Base-by-base conservation (phyloP, 1,284 basidiomycete genomes). In the Trichosporon inkin region DNA sequence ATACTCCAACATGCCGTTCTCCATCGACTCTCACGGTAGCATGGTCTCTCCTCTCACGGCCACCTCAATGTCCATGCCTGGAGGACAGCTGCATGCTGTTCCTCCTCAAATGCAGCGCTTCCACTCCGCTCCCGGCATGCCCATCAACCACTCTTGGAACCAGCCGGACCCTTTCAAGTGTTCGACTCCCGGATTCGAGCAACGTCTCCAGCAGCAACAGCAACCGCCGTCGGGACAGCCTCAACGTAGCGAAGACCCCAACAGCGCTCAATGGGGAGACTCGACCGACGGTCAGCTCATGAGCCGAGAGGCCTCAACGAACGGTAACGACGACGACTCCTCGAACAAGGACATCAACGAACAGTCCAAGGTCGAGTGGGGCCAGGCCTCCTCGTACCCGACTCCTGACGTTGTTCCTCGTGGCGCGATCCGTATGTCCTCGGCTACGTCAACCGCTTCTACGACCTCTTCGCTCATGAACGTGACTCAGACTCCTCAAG, bases 51-150 rank as follows among this genome's bases (percentile, higher is more conserved):
- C 57, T 10, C 39, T 61, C 55, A 40, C 61, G 13, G 34, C 59
- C 8, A 17, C 59, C 14, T 49, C 28, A 13, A 35, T 58, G 36
- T 13, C 53, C 44, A 57, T 57, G 52, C 51, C 51, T 53, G 28
- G 53, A 41, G 58, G 40, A 1, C 69, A 69, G 19, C 63, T 75
- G 7, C 71, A 73, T 54, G 68, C 64, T 19, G 71, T 72, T 8
- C 74, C 75, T 1, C 73, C 74, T 0, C 64, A 63, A n/a, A 61
- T 75, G 49, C 66, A 71, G 49, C 66, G 75, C 10, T 75, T 71
- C 67, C 68, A 74, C 61, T 73, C 72, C 8, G 60, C 72, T n/a
- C 74, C 74, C 6, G 57, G 60, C 13, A 58, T 73, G 4, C 73
- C 72, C 3, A 71, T 71, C 10, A 65, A 53, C 53, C 39, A 51